Conservation (phyloP, 2,329 filamentous ascomycete genomes). For the Alternaria incomplexa region DNA sequence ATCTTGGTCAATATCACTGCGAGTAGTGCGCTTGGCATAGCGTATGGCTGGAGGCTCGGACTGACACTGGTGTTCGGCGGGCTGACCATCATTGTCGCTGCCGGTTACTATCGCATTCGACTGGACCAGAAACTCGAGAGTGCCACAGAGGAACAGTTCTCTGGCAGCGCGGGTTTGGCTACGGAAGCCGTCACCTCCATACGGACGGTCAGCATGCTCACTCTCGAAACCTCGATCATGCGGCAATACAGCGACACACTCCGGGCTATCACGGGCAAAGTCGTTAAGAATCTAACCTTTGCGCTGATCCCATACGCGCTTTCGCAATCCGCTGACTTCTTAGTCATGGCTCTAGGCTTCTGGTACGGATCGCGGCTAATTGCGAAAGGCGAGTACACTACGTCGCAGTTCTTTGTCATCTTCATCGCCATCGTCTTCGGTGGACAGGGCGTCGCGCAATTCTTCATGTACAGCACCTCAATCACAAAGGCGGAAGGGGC, state of each 20-base stretch:
- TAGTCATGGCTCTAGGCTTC: conserved; percentile 80
- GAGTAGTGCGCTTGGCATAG: conserved; percentile 17
- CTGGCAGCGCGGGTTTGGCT: not conserved
- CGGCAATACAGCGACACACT: not conserved
- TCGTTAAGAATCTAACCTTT: not conserved
- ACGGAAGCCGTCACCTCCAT: not conserved
- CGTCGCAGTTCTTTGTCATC: conserved; percentile 72
- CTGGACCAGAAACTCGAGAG: conserved; percentile 77
- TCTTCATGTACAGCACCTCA: conserved; percentile 47
- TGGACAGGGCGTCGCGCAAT: conserved; percentile 1
- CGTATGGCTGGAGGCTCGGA: conserved; percentile 20
- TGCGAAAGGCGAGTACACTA: conserved; percentile 59
- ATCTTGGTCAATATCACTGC: conserved; percentile 9
- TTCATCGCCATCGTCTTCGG: conserved; percentile 42
- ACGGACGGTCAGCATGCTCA: not conserved
- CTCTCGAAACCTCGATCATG: not conserved
- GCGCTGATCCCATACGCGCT: conserved; percentile 51
- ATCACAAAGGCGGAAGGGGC: conserved; percentile 93
- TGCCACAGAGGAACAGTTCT: conserved; percentile 21
- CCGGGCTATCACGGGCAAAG: not conserved
- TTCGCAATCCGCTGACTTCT: conserved; percentile 81
- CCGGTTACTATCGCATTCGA: conserved; percentile 12
- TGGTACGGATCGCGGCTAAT: conserved; percentile 60
- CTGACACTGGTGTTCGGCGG: conserved; percentile 8
- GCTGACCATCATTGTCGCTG: conserved; percentile 11